phyloP scores from a whole-genome alignment of 169 alveolate species.

The Eimeria acervulina region DNA sequence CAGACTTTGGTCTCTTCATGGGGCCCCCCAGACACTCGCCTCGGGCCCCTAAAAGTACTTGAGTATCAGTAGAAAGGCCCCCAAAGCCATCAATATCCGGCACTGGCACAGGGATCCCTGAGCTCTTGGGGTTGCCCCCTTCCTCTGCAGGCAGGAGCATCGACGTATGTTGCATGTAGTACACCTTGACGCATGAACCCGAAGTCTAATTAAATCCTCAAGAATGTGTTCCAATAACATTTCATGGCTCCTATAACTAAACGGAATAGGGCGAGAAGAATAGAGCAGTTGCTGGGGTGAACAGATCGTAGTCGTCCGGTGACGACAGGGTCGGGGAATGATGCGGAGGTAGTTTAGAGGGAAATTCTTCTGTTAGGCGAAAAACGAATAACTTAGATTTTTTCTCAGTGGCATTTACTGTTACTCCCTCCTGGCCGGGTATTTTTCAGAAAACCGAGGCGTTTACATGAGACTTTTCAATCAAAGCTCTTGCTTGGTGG shows the following conservation, averaged over 20 bases:
- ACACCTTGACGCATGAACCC: neutral
- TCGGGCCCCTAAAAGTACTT: neutral
- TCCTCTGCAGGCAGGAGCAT: constrained; percentile 1
- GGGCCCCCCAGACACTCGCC: neutral
- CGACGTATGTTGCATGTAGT: neutral
- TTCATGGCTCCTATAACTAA: neutral
- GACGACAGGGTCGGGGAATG: neutral
- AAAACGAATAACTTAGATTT: neutral
- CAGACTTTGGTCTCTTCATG: constrained; percentile 13
- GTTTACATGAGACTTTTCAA: neutral
- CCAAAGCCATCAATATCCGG: neutral
- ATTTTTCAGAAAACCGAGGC: neutral
- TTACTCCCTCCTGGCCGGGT: neutral
- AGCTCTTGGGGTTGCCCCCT: neutral
- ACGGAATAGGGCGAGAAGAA: neutral
- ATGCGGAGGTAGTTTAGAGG: neutral
- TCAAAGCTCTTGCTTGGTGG: too few relatives aligned
- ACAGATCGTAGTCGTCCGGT: neutral
- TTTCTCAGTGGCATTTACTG: neutral
- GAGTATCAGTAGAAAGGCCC: neutral
- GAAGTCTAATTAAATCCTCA: neutral
- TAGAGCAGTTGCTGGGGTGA: neutral
- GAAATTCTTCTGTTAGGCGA: neutral
- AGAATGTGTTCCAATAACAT: neutral
- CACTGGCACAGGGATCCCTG: neutral